These are phyloP conservation scores for Axilococcus clingmanii DNA, from an alignment of 139 green algal species.

Conservation along the genomic window DNA sequence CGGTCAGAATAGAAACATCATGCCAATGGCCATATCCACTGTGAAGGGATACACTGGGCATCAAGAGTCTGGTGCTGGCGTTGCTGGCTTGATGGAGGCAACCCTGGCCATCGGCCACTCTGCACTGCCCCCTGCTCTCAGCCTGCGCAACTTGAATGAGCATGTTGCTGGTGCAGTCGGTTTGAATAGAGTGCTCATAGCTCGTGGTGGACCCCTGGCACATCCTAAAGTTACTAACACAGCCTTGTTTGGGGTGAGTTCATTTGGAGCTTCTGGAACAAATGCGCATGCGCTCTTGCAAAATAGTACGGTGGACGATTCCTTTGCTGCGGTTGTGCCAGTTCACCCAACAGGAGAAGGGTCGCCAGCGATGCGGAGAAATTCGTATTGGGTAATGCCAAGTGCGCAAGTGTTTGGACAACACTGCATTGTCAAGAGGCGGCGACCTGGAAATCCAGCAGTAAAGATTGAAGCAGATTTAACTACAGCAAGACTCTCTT, in stretches of 20 bases:
- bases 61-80: conserved; percentile 68
- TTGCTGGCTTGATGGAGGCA: conserved; percentile 43
- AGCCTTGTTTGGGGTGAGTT: conserved; percentile 38
- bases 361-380: too few species aligned
- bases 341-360: not conserved
- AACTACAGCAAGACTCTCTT: conserved; percentile 22
- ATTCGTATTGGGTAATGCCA: too few species aligned
- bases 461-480: conserved; percentile 22
- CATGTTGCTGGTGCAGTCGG: conserved; percentile 32
- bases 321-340: not conserved
- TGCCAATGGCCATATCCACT: conserved; percentile 31
- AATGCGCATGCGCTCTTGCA: conserved; percentile 48
- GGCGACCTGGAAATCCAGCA: too few species aligned
- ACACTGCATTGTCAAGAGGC: conserved; percentile 12
- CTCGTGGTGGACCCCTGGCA: conserved; percentile 16
- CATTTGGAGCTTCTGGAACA: conserved; percentile 54
- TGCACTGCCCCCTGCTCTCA: conserved; percentile 25
- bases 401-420: too few species aligned
- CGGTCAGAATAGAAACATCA: conserved; percentile 21
- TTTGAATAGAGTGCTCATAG: conserved; percentile 14
- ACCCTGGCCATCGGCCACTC: conserved; percentile 5
- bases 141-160: conserved; percentile 56
- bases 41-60: conserved; percentile 57
- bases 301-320: not conserved
- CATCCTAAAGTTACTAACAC: not conserved